Evolutionary conservation across 768 basidiomycete genomes (phyloP).

Genomic region (Epithele typhae): DNA sequence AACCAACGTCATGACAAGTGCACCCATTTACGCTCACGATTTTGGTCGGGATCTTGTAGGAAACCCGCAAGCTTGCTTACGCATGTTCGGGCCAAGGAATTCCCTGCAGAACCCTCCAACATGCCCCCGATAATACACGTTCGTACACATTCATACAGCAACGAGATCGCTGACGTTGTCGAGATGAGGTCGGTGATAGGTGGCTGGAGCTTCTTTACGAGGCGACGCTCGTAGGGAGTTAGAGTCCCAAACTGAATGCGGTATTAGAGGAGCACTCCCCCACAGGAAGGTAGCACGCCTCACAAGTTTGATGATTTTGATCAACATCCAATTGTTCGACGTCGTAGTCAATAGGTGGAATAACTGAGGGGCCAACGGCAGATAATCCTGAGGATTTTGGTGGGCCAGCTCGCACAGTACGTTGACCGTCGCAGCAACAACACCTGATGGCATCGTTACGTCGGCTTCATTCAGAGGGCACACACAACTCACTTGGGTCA

Average conservation of each 20-base stretch:
- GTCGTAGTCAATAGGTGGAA: slow-evolving; percentile 92
- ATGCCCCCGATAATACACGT: slow-evolving; percentile 98
- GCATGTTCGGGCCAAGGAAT: slow-evolving; percentile 78
- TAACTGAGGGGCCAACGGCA: slow-evolving; percentile 85
- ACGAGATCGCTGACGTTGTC: slow-evolving; percentile 90
- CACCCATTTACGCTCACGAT: slow-evolving; percentile 52
- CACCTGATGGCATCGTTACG: no score
- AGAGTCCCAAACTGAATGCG: slow-evolving; percentile 79
- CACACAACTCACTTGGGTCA: slow-evolving; percentile 61
- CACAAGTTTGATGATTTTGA: slow-evolving; percentile 96
- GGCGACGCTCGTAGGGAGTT: slow-evolving; percentile 86
- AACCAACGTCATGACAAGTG: neutral
- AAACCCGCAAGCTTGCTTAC: slow-evolving; percentile 93
- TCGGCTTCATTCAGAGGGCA: no score
- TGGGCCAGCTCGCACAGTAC: slow-evolving; percentile 91
- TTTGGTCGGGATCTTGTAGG: slow-evolving; percentile 91
- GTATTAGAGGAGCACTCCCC: slow-evolving; percentile 4
- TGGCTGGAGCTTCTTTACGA: slow-evolving; percentile 90
- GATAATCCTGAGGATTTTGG: slow-evolving; percentile 71
- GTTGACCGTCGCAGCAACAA: slow-evolving; percentile 92
- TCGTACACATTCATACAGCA: slow-evolving; percentile 97
- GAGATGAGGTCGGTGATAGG: slow-evolving; percentile 95
- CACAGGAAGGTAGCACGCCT: slow-evolving; percentile 18
- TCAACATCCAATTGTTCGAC: slow-evolving; percentile 99
- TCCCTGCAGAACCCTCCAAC: slow-evolving; percentile 75